Conservation (phyloP, 1,139 yeast genomes). For the Petasospora fabianii region DNA sequence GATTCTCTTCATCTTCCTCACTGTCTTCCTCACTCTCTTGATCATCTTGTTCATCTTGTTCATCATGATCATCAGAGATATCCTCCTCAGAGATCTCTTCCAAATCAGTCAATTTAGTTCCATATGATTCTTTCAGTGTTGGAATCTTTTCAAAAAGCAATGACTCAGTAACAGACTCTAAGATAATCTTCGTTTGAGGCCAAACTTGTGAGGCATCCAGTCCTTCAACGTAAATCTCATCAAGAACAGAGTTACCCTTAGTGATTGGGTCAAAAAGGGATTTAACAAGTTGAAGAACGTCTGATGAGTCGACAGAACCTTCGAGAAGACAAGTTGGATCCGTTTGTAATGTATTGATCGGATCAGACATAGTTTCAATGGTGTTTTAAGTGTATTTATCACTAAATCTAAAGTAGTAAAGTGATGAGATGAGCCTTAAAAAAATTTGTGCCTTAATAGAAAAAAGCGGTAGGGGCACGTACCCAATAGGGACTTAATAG, state of each 20-base stretch:
- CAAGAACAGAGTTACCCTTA: constrained; percentile 62
- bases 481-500: no score
- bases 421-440: not conserved
- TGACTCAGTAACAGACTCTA: constrained; percentile 64
- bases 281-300: constrained; percentile 44
- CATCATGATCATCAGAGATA: no score
- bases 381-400: not conserved
- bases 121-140: constrained; percentile 32
- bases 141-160: constrained; percentile 49
- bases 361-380: not conserved
- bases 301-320: constrained; percentile 15
- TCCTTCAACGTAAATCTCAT: constrained; percentile 81
- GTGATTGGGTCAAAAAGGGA: constrained; percentile 62
- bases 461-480: no score
- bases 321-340: constrained; percentile 11
- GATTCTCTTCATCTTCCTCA: constrained; percentile 25
- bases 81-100: no score
- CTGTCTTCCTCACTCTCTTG: constrained; percentile 15
- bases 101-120: constrained; percentile 26
- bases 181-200: constrained; percentile 86
- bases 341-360: constrained; percentile 3
- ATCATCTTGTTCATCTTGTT: no score
- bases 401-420: not conserved
- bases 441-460: not conserved
- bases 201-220: constrained; percentile 88